Evolutionary conservation across 306 rosid genomes (phyloP).

Genomic region (Rubus idaeus): DNA sequence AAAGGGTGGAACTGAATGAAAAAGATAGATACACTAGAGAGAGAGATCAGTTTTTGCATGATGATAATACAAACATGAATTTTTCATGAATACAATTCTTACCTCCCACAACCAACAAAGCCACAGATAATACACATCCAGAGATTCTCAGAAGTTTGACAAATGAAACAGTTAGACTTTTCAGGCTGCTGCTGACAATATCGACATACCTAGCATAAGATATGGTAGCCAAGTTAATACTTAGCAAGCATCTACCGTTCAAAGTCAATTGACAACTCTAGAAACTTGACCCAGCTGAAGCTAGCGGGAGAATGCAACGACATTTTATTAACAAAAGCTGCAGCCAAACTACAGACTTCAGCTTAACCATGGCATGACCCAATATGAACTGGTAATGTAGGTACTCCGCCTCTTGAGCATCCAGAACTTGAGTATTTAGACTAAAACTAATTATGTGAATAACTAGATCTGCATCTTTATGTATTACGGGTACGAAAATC

Average conservation of each 20-base stretch:
- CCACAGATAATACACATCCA: slow-evolving; percentile 99
- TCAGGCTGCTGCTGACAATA: slow-evolving; percentile 98
- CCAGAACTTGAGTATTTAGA: neutral
- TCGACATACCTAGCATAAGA: slow-evolving; percentile 71
- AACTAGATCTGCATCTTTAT: neutral
- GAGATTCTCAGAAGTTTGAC: slow-evolving; percentile 92
- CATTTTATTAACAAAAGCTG: neutral
- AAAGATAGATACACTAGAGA: neutral
- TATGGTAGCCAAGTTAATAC: neutral
- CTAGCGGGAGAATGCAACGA: neutral
- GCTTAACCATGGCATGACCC: slow-evolving; percentile 8
- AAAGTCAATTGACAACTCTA: slow-evolving; percentile 2
- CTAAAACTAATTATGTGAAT: neutral
- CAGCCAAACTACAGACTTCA: neutral
- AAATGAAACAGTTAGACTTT: slow-evolving; percentile 77
- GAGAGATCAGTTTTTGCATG: neutral
- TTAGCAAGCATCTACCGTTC: neutral
- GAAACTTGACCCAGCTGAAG: neutral
- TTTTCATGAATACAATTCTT: slow-evolving; percentile 13
- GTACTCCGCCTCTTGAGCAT: neutral
- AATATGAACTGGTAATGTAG: slow-evolving; percentile 5
- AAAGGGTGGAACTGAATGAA: slow-evolving; percentile 1
- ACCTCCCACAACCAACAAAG: slow-evolving; percentile 97
- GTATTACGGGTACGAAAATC: neutral
- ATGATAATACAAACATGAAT: neutral